phyloP scores from a whole-genome alignment of 768 basidiomycete species.

The Kwoniella pini region DNA sequence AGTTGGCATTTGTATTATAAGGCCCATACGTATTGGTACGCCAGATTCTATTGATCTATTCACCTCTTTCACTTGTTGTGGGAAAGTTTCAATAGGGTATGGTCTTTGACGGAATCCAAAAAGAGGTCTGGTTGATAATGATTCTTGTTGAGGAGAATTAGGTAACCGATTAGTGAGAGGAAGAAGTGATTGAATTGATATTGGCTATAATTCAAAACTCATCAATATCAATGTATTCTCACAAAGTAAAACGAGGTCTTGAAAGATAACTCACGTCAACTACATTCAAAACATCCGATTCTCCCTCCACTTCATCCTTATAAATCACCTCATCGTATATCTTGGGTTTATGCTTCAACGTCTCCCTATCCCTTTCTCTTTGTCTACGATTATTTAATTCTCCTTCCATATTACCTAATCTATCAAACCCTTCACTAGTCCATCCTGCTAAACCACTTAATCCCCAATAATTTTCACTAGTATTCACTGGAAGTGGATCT shows the following conservation, averaged over 20 bases:
- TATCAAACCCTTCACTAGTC: slow-evolving; percentile 23
- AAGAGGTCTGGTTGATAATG: background rate
- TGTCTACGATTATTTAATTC: slow-evolving; percentile 9
- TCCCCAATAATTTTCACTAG: slow-evolving; percentile 38
- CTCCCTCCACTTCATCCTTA: slow-evolving; percentile 6
- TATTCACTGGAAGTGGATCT: slow-evolving; percentile 25
- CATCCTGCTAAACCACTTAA: slow-evolving; percentile 29
- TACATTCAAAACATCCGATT: slow-evolving; percentile 19
- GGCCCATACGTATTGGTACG: slow-evolving; percentile 30
- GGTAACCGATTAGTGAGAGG: slow-evolving; percentile 3
- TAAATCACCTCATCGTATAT: slow-evolving; percentile 31
- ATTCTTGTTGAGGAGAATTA: background rate
- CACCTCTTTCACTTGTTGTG: slow-evolving; percentile 11
- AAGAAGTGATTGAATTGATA: slow-evolving; percentile 24
- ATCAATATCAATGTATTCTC: background rate
- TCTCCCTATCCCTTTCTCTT: slow-evolving; percentile 13
- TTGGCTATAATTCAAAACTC: slow-evolving; percentile 10
- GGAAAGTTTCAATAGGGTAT: background rate
- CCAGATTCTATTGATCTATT: slow-evolving; percentile 20
- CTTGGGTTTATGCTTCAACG: slow-evolving; percentile 25
- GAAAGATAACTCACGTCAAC: slow-evolving; percentile 4
- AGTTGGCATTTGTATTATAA: slow-evolving; percentile 41
- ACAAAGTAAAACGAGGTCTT: background rate
- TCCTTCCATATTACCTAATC: slow-evolving; percentile 13
- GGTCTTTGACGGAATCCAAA: slow-evolving; percentile 18